Evolutionary conservation across 805 yeast genomes (phyloP), one percentile per base, ranked within the genome.

Genomic region (Candida michaelii): DNA sequence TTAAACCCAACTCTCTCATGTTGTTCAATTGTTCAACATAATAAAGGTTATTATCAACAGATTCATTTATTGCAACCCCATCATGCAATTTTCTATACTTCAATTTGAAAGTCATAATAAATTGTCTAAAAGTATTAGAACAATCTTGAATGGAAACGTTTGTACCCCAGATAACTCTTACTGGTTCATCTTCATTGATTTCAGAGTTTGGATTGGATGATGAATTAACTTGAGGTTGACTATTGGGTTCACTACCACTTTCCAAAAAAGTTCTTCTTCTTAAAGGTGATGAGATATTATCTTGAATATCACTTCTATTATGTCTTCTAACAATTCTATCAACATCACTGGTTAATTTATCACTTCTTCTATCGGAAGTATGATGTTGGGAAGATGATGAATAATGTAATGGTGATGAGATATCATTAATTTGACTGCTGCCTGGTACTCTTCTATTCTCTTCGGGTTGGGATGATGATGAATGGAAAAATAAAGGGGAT

Each of bases 151-250:
- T 90, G 36, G 95, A 85, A 19, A 93, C 96, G 58, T 91, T 89
- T 1, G 99, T 93, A 65, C 99, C 99, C 99, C 99, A 93, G 56
- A 93, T 91, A 41, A 93, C 96, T 55, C 95, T 77, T 17, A 82
- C 80, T 0, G 96, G 95, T 50, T 85, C 96, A 30, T 49, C 53
- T 40, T 78, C 79, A 17, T 48, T 45, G 15, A 53, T 60, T 25
- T 64, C 71, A 8, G 66, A 52, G 42, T 49, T 53, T 13, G 63
- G 53, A 32, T 58, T 56, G 8, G 69, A 57, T 11, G 66, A 58
- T 12, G 64, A 54, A 14, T 10, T 31, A 19, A 13, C 30, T 14
- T 12, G 6, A 13, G 31, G 24, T 12, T 30, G 29, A 17, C n/a
- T 30, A 32, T 32, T 32, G 2, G 36, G 25, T 9, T 34, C 39